Base-by-base conservation (phyloP, 345 rosid species). In the Crucihimalaya himalaica region DNA sequence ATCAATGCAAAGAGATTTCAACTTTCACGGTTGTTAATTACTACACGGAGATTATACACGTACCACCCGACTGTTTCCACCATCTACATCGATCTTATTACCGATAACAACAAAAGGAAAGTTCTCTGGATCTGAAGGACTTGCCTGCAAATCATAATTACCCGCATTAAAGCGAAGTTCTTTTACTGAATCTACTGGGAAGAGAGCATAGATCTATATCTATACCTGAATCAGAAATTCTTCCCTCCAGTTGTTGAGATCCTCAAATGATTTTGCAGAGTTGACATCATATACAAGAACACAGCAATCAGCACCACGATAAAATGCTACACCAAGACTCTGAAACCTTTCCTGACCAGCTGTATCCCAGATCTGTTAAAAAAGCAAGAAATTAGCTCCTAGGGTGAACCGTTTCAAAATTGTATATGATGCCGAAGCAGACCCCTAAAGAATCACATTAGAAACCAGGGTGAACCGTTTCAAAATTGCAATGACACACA, bases 311-410 rank as follows among this genome's bases (percentile, higher is more conserved):
- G 97, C 97, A 31, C 97, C 96, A 39, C 97, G 93, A 25, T 89
- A 91, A 78, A 91, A 91, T 18, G 97, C 97, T 56, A 89, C 97
- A 21, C 97, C 96, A 9, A 91, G 90, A 63, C 97, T 91, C 77
- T 91, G 97, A 78, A 92, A 92, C 76, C 97, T 81, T 82, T 92
- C 97, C 70, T 92, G 97, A 52, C 97, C 97, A 3, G 97, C 96
- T 8, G 97, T 92, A 75, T 92, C 97, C 97, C 97, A 92, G 65
- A 92, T 87, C 97, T 92, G 82, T 54, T 19, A 4, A 25, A 16
- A 53, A 21, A 35, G 43, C 8, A 18, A 47, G 23, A 40, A 18
- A n/a, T 60, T 48, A 75, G 63, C 35, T 68, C 28, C n/a, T n/a
- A n/a, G n/a, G n/a, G n/a, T n/a, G n/a, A n/a, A n/a, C n/a, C n/a